A percentile compares a stretch with the other conserved stretches of the same genome.
Conservation (phyloP, 441 rosid genomes). For the Macaranga tanarius region DNA sequence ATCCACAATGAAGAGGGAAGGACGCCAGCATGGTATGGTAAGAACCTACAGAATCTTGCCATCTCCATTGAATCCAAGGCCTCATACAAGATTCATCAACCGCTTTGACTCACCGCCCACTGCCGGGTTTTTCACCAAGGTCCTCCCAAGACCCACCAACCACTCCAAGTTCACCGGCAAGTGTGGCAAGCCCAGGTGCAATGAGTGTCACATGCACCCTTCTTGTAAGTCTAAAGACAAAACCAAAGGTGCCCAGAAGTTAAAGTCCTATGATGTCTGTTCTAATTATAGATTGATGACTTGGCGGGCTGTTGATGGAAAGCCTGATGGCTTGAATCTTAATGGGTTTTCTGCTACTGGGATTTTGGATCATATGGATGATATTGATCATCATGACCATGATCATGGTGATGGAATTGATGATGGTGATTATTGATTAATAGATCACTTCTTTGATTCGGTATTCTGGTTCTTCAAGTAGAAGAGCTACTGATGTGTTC, state of each 20-base stretch:
- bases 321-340: conserved; percentile 15
- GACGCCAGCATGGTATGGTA: conserved; percentile 69
- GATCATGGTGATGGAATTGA: conserved; percentile 7
- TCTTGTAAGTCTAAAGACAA: conserved; percentile 49
- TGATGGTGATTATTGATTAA: neutral
- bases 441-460: too few relatives aligned
- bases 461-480: too few relatives aligned
- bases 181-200: conserved; percentile 44
- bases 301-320: conserved; percentile 45
- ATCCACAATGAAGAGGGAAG: conserved; percentile 61
- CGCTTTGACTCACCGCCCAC: conserved; percentile 40
- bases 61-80: conserved; percentile 42
- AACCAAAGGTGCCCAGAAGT: conserved; percentile 51
- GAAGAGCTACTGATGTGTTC: neutral
- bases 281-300: conserved; percentile 35
- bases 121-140: conserved; percentile 45
- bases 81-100: conserved; percentile 38
- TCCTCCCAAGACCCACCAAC: conserved; percentile 48
- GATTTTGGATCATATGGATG: conserved; percentile 42
- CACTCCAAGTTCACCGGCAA: conserved; percentile 72
- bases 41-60: conserved; percentile 53
- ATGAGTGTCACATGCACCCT: conserved; percentile 46
- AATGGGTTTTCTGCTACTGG: conserved; percentile 49
- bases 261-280: conserved; percentile 40
- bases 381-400: conserved; percentile 8